Conservation (phyloP, 768 basidiomycete species). For the Baorangia bicolor region DNA sequence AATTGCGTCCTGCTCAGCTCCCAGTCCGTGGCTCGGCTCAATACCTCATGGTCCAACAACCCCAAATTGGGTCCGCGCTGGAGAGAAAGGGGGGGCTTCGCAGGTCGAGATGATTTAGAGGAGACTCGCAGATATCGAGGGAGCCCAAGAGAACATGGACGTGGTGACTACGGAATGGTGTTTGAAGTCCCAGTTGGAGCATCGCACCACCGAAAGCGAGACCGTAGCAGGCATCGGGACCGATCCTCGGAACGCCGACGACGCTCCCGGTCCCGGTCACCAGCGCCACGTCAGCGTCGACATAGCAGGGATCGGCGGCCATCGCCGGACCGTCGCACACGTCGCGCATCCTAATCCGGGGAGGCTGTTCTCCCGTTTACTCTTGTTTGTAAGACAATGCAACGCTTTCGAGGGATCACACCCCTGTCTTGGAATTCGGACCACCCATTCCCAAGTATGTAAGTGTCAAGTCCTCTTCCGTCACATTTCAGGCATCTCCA, state of each 20-base stretch:
- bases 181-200: constrained; percentile 66
- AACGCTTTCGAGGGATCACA: neutral
- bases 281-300: constrained; percentile 22
- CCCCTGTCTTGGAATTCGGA: constrained; percentile 16
- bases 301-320: constrained; percentile 38
- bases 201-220: constrained; percentile 42
- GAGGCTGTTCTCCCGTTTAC: constrained; percentile 18
- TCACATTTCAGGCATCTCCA: neutral
- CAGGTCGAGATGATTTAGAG: constrained; percentile 74
- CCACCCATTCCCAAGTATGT: constrained; percentile 19
- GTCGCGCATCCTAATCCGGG: constrained; percentile 9
- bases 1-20: constrained; percentile 49
- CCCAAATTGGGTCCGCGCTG: constrained; percentile 50
- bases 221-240: constrained; percentile 54
- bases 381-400: constrained; percentile 20
- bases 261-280: constrained; percentile 27
- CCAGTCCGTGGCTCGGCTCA: constrained; percentile 90
- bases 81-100: constrained; percentile 49
- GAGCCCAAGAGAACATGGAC: constrained; percentile 31
- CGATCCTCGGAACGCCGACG: constrained; percentile 26
- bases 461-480: constrained; percentile 12
- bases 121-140: constrained; percentile 65
- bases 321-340: constrained; percentile 31
- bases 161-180: constrained; percentile 67
- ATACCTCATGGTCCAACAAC: constrained; percentile 80